A percentile compares a stretch with the other conserved stretches of the same genome.
Evolutionary conservation across 1,284 basidiomycete species (phyloP).

Genomic region (Irpex sp.): DNA sequence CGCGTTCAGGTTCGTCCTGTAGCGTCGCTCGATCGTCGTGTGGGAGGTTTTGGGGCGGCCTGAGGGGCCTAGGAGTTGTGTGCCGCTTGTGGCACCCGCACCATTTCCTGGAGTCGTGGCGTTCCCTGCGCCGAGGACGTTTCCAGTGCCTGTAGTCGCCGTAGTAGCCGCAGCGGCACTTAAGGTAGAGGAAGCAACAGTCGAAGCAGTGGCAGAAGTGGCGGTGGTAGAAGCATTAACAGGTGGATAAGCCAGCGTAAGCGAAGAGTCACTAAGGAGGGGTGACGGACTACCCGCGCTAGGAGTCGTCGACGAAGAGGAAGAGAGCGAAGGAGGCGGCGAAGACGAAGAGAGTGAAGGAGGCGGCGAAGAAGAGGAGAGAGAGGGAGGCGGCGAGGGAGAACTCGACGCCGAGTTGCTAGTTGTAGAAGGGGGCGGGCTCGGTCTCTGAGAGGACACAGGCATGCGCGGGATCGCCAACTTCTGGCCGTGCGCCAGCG

Average conservation of each 20-base stretch:
- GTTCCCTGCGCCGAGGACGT: too few species aligned
- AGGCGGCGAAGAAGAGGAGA: not conserved
- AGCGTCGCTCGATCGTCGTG: slow-evolving; percentile 88
- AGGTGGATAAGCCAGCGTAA: too few species aligned
- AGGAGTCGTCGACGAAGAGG: too few species aligned
- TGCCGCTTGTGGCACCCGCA: not conserved
- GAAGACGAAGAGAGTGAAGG: not conserved
- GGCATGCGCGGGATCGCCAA: not conserved
- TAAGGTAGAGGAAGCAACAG: too few species aligned
- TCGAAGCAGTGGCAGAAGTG: too few species aligned
- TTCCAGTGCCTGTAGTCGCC: too few species aligned
- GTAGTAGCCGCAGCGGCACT: too few species aligned
- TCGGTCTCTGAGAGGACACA: not conserved
- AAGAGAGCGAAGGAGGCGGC: not conserved
- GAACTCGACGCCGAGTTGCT: slow-evolving; percentile 16
- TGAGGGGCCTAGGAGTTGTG: slow-evolving; percentile 23
- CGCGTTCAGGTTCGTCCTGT: slow-evolving; percentile 88
- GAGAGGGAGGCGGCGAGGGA: too few species aligned
- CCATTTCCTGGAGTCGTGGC: slow-evolving; percentile 26
- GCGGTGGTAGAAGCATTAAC: too few species aligned
- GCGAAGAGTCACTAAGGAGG: too few species aligned
- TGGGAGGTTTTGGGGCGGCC: slow-evolving; percentile 81
- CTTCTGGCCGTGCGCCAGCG: not conserved
- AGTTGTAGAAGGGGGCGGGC: not conserved
- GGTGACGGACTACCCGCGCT: too few species aligned